Evolutionary conservation across 768 basidiomycete species (phyloP).

Genomic region (Tubosaeta sp.): DNA sequence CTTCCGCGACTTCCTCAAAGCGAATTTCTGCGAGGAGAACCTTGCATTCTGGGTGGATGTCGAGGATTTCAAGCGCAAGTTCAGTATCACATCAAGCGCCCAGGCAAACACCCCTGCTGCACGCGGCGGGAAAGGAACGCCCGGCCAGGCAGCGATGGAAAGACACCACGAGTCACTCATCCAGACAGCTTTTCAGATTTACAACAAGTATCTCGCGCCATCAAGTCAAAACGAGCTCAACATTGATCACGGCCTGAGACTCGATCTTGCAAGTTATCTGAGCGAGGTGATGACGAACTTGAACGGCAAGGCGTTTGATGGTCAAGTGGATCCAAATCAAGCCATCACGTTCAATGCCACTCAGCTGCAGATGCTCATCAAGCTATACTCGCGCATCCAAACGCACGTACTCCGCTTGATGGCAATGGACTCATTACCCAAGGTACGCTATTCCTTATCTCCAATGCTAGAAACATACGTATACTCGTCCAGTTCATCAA

Average conservation of each 20-base stretch:
- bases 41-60: conserved; percentile 97
- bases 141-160: conserved; percentile 90
- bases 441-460: conserved; percentile 44
- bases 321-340: conserved; percentile 77
- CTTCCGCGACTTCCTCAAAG: conserved; percentile 91
- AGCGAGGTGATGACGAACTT: conserved; percentile 80
- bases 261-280: conserved; percentile 90
- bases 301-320: conserved; percentile 74
- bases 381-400: conserved; percentile 94
- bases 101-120: conserved; percentile 48
- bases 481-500: conserved; percentile 68
- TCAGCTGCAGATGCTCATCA: conserved; percentile 90
- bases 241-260: conserved; percentile 94
- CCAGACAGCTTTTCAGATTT: conserved; percentile 89
- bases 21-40: conserved; percentile 98
- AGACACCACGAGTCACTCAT: conserved; percentile 94
- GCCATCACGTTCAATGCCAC: conserved; percentile 87
- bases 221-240: conserved; percentile 95
- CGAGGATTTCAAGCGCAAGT: conserved; percentile 93
- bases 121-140: conserved; percentile 47
- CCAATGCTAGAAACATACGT: conserved; percentile 6
- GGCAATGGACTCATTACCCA: conserved; percentile 99
- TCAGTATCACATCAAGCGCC: conserved; percentile 92
- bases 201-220: conserved; percentile 93
- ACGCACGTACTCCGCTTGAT: conserved; percentile 95